Conservation (phyloP, 2,329 filamentous ascomycete genomes). For the Botrytis porri region DNA sequence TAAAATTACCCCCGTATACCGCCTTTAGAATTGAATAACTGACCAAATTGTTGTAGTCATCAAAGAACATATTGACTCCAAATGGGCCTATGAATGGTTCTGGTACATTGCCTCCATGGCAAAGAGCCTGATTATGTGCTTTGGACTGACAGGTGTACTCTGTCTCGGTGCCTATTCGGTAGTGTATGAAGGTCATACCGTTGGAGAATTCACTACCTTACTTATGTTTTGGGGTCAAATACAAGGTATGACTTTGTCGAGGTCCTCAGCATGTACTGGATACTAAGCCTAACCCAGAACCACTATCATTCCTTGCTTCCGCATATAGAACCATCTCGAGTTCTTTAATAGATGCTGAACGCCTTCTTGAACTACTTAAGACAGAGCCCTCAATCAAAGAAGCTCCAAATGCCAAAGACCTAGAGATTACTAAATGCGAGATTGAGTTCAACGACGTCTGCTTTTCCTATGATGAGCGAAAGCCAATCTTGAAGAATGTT, state of each 20-base stretch:
- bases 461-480: conserved; percentile 40
- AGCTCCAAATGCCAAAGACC: conserved; percentile 43
- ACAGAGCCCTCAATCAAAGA: conserved; percentile 56
- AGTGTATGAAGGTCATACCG: conserved; percentile 44
- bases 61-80: conserved; percentile 40
- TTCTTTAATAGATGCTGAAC: conserved; percentile 63
- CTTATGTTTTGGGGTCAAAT: conserved; percentile 61
- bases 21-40: not conserved
- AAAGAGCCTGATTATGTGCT: conserved; percentile 50
- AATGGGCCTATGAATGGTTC: conserved; percentile 39
- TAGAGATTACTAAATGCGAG: conserved; percentile 44
- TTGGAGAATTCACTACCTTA: conserved; percentile 63
- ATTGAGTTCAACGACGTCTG: conserved; percentile 39
- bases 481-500: conserved; percentile 38
- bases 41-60: conserved; percentile 35
- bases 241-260: conserved; percentile 38
- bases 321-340: conserved; percentile 49
- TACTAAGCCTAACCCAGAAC: conserved; percentile 32
- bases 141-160: conserved; percentile 46
- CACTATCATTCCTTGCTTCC: conserved; percentile 41
- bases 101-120: conserved; percentile 47
- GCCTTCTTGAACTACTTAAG: conserved; percentile 54
- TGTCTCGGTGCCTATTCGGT: conserved; percentile 35
- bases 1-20: conserved; percentile 21
- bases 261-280: not conserved